Evolutionary conservation across 257 asterid species (phyloP), one percentile per base, ranked within the genome.

Genomic region (Striga asiatica): DNA sequence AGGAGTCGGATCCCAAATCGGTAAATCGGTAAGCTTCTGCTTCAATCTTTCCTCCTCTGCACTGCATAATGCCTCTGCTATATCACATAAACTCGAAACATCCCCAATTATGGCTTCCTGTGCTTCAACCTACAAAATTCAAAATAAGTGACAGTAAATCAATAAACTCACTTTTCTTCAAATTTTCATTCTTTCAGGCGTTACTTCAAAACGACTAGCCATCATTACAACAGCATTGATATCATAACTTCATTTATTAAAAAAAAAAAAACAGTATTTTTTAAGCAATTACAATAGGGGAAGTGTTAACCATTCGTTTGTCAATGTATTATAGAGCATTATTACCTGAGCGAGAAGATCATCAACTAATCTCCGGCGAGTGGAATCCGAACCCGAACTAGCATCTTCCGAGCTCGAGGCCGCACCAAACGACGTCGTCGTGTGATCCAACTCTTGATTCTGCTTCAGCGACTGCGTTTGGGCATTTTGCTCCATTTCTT

Each of bases 341-440:
- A 4, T 39, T 39, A 84, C 96, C 93, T 81, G 88, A 53, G 66
- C 27, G 49, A 79, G 72, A 62, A 88, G 83, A 52, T 80, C 85
- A 39, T 84, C 84, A 8, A 84, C 51, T 14, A 69, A 41, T 17
- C 68, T 58, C 50, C 69, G 64, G 67, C 69, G 46, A 6, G 66
- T 20, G 13, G 66, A 60, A 47, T 55, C 77, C 20, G 82, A 19
- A 50, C 64, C 66, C 7, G 58, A 37, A 1, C 23, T 3, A 16
- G 3, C 41, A 55, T 45, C 55, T 13, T 38, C 60, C 8, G 77
- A 66, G 54, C 57, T 60, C 8, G 74, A 60, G 2, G 75, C 56
- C 51, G 13, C 75, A 58, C 22, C 70, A 61, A 38, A 45, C 48
- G 77, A 59, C 58, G 71, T 64, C 67, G 73, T 6, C 50, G 24